A percentile compares a stretch with the other conserved stretches of the same genome.
Conservation (phyloP, 257 asterid species). For the Craterostigma plantagineum region DNA sequence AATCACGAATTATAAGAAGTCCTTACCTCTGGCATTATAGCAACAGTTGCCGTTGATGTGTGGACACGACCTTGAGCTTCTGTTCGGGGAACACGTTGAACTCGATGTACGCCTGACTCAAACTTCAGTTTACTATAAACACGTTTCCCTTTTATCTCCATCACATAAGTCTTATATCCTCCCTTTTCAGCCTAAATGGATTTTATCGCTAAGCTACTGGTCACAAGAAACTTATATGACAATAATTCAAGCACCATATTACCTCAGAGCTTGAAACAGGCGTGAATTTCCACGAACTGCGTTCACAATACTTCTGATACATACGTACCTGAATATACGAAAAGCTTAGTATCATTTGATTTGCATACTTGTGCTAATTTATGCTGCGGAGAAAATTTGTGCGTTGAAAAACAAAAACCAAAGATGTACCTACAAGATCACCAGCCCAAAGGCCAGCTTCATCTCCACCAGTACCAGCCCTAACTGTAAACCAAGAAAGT, state of each 20-base stretch:
- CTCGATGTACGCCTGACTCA: conserved; percentile 98
- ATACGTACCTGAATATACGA: conserved; percentile 46
- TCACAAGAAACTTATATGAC: background rate
- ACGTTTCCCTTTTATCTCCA: conserved; percentile 87
- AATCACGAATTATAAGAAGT: background rate
- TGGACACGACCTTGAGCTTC: conserved; percentile 99
- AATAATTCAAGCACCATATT: conserved; percentile 10
- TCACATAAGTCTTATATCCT: conserved; percentile 78
- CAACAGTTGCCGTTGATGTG: conserved; percentile 96
- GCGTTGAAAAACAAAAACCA: conserved; percentile 19
- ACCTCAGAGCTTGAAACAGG: conserved; percentile 85
- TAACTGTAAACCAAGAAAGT: conserved; percentile 34
- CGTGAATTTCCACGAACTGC: conserved; percentile 55
- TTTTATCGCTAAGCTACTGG: background rate
- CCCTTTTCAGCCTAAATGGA: conserved; percentile 58
- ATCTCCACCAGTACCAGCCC: conserved; percentile 99
- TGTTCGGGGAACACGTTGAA: conserved; percentile 97
- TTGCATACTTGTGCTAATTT: conserved; percentile 7
- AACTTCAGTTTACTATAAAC: conserved; percentile 95
- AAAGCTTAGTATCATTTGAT: conserved; percentile 8
- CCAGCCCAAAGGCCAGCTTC: conserved; percentile 99
- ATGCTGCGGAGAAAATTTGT: conserved; percentile 5
- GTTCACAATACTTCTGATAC: conserved; percentile 82
- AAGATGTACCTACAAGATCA: conserved; percentile 99
- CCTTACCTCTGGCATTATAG: conserved; percentile 96